Evolutionary conservation across 768 basidiomycete genomes (phyloP).

Genomic region (Lanmaoa pseudosensibilis): DNA sequence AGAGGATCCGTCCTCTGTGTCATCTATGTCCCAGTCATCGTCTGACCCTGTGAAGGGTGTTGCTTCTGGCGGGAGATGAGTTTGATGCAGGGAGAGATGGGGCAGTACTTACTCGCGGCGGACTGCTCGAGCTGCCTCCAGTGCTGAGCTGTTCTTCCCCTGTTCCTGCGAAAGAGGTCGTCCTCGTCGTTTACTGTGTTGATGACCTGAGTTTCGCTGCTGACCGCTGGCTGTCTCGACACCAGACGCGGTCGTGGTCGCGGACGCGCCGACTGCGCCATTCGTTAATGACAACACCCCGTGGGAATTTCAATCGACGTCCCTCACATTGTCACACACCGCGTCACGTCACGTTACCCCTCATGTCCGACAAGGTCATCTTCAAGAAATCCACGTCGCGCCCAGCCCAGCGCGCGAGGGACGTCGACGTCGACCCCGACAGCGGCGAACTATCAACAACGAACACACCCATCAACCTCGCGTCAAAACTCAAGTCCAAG

Average conservation of each 20-base stretch:
- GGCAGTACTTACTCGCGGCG: conserved; percentile 48
- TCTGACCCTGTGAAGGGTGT: conserved; percentile 20
- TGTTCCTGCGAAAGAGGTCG: conserved; percentile 69
- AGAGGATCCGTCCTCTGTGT: conserved; percentile 26
- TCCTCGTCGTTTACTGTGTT: conserved; percentile 52
- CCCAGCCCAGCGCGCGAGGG: conserved; percentile 41
- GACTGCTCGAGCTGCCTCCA: conserved; percentile 63
- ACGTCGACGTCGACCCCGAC: conserved; percentile 38
- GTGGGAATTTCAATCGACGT: conserved; percentile 28
- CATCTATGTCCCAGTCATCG: conserved; percentile 25
- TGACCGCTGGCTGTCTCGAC: conserved; percentile 15
- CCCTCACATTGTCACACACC: conserved; percentile 18
- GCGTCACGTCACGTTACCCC: conserved; percentile 25
- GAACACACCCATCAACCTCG: conserved; percentile 59
- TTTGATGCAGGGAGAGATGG: neutral
- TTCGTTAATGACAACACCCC: conserved; percentile 19
- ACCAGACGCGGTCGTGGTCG: conserved; percentile 55
- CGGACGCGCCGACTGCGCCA: conserved; percentile 36
- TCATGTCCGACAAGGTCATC: conserved; percentile 31
- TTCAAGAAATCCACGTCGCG: conserved; percentile 47
- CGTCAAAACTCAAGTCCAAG: conserved; percentile 70
- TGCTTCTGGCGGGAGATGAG: conserved; percentile 24
- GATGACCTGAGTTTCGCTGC: conserved; percentile 4
- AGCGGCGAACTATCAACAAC: neutral
- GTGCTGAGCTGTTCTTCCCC: conserved; percentile 49